A percentile compares a stretch with the other conserved stretches of the same genome.
Conservation (phyloP, 208 protist species). For the Acanthamoeba divionensis region DNA sequence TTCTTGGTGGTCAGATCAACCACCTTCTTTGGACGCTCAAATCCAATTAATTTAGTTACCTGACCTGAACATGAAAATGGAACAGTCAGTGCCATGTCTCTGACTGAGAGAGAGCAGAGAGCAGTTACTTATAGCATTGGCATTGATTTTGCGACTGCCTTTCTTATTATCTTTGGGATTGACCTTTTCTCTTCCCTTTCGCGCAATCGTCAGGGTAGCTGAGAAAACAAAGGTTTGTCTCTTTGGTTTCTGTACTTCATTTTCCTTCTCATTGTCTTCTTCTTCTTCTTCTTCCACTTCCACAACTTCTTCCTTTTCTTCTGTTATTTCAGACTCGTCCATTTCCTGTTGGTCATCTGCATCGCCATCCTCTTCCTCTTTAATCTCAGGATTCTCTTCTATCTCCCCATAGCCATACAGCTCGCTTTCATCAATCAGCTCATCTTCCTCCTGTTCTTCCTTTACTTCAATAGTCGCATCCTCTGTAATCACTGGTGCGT, state of each 20-base stretch:
- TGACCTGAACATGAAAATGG: not conserved
- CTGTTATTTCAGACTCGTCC: not conserved
- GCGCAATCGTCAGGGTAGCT: slow-evolving; percentile 73
- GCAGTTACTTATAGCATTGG: not conserved
- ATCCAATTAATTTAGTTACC: slow-evolving; percentile 55
- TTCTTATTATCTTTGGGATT: not conserved
- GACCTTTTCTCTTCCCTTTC: not conserved
- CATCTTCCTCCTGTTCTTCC: not conserved
- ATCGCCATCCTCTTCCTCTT: not conserved
- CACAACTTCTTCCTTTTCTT: no score
- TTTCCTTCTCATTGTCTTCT: not conserved
- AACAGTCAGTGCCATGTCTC: not conserved
- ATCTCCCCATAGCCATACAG: no score
- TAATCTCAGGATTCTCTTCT: not conserved
- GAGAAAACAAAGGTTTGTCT: slow-evolving; percentile 83
- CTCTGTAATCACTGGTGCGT: not conserved
- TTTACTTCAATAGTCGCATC: not conserved
- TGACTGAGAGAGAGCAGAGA: not conserved
- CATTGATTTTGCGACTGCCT: not conserved
- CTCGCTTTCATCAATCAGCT: not conserved
- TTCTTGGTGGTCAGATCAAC: slow-evolving; percentile 83
- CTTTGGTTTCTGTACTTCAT: not conserved
- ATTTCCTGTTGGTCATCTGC: not conserved
- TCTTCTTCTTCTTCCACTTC: slow-evolving; percentile 21
- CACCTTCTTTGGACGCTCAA: slow-evolving; percentile 76